phyloP scores from a whole-genome alignment of 2,329 filamentous ascomycete species.

The Neopestalotiopsis sp. region DNA sequence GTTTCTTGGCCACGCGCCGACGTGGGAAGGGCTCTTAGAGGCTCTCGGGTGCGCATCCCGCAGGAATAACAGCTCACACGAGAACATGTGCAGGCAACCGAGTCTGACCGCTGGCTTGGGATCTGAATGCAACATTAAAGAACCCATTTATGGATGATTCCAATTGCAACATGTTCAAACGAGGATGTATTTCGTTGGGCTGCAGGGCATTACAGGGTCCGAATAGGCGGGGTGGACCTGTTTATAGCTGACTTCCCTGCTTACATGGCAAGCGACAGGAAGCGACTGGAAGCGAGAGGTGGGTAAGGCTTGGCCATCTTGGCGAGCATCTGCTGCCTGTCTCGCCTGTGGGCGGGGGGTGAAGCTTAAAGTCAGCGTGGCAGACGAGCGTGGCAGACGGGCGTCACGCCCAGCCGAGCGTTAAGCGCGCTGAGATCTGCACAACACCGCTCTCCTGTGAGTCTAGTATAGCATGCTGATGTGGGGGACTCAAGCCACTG shows the following conservation, averaged over 20 bases:
- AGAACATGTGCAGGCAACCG: not conserved
- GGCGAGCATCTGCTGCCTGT: not conserved
- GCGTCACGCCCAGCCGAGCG: not conserved
- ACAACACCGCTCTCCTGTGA: not conserved
- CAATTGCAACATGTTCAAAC: not conserved
- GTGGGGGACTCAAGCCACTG: not conserved
- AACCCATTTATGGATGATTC: not conserved
- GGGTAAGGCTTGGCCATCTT: not conserved
- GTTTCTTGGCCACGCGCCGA: not conserved
- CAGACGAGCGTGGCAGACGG: not conserved
- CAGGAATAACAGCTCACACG: conserved; percentile 1
- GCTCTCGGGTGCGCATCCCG: not conserved
- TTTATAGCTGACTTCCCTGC: not conserved
- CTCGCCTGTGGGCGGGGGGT: not conserved
- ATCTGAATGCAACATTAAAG: not conserved
- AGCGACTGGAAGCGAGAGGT: not conserved
- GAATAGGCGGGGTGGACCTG: not conserved
- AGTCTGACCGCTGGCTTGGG: not conserved
- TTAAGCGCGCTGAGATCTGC: not conserved
- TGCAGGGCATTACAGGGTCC: not conserved
- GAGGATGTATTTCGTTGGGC: not conserved
- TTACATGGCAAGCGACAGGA: not conserved
- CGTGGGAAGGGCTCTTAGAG: not conserved
- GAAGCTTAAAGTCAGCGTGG: not conserved
- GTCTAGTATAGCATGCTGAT: not conserved